phyloP scores from a whole-genome alignment of 495 filamentous ascomycete species.

The Astrothelium macrocarpum region DNA sequence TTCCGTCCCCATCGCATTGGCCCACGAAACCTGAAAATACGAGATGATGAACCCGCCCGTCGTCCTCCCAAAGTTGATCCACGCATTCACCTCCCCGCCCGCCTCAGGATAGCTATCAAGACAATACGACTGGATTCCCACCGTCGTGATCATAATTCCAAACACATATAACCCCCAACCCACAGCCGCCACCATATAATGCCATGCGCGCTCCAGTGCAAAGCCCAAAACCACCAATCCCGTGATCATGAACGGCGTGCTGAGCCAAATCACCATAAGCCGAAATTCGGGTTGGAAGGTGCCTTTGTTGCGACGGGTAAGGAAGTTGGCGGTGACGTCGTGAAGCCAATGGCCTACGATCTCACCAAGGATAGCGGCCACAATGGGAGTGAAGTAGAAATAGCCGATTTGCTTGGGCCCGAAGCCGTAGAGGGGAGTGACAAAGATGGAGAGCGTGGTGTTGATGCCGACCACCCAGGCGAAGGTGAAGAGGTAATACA shows the following conservation, averaged over 20 bases:
- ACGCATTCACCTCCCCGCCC: constrained; percentile 28
- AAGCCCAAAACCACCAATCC: constrained; percentile 49
- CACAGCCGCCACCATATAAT: constrained; percentile 48
- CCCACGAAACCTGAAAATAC: constrained; percentile 43
- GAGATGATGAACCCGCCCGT: constrained; percentile 38
- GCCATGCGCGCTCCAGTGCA: constrained; percentile 41
- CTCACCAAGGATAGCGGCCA: constrained; percentile 46
- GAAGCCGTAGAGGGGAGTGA: constrained; percentile 47
- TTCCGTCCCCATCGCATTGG: constrained; percentile 28
- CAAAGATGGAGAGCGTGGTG: constrained; percentile 48
- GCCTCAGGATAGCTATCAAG: constrained; percentile 33
- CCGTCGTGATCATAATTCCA: constrained; percentile 57
- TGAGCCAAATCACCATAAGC: constrained; percentile 41
- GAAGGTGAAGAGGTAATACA: constrained; percentile 52
- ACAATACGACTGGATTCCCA: constrained; percentile 46
- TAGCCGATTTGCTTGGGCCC: constrained; percentile 44
- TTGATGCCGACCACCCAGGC: constrained; percentile 54
- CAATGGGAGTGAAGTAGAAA: constrained; percentile 53
- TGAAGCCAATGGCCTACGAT: constrained; percentile 51
- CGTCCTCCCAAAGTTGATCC: constrained; percentile 16
- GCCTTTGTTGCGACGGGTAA: constrained; percentile 41
- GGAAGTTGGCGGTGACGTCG: constrained; percentile 41
- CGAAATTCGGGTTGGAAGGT: constrained; percentile 52
- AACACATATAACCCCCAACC: constrained; percentile 48
- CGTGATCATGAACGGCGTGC: constrained; percentile 41